Percentiles rank a stretch among this genome's conserved stretches.
Evolutionary conservation across 495 filamentous ascomycete species (phyloP).

Genomic region (Cairneyella variabilis): DNA sequence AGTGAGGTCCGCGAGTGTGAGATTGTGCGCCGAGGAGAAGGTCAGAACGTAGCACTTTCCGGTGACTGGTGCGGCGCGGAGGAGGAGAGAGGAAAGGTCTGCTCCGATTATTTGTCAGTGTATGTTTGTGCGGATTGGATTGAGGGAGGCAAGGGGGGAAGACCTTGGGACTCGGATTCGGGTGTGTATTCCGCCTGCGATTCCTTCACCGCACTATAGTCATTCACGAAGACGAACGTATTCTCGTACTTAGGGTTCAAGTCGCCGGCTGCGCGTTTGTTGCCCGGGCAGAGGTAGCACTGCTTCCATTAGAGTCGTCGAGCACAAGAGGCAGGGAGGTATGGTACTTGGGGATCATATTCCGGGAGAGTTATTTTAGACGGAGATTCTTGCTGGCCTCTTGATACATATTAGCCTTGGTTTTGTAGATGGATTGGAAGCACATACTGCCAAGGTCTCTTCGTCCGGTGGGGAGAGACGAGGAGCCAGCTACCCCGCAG

Average conservation of each 20-base stretch:
- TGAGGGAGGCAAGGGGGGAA: background rate
- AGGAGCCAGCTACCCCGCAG: conserved; percentile 85
- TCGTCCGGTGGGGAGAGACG: conserved; percentile 92
- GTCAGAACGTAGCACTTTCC: conserved; percentile 98
- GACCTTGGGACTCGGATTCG: conserved; percentile 46
- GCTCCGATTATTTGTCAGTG: too few species aligned
- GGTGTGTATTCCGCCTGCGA: conserved; percentile 69
- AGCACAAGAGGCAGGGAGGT: background rate
- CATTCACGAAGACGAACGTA: conserved; percentile 95
- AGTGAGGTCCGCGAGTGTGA: conserved; percentile 84
- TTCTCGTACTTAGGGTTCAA: conserved; percentile 79
- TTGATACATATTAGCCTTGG: conserved; percentile 29
- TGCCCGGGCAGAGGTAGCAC: conserved; percentile 97
- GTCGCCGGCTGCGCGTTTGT: conserved; percentile 87
- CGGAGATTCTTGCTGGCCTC: conserved; percentile 85
- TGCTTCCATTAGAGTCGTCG: conserved; percentile 24
- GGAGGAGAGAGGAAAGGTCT: conserved; percentile 74
- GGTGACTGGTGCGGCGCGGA: conserved; percentile 80
- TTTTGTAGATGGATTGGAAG: background rate
- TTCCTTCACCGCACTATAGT: conserved; percentile 96
- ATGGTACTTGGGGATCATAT: conserved; percentile 68
- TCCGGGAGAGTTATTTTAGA: conserved; percentile 71
- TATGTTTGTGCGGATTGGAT: background rate
- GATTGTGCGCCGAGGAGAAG: conserved; percentile 84
- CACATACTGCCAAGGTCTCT: conserved; percentile 98